Evolutionary conservation across 1,139 yeast species (phyloP).

Genomic region (Meyerozyma athensensis): DNA sequence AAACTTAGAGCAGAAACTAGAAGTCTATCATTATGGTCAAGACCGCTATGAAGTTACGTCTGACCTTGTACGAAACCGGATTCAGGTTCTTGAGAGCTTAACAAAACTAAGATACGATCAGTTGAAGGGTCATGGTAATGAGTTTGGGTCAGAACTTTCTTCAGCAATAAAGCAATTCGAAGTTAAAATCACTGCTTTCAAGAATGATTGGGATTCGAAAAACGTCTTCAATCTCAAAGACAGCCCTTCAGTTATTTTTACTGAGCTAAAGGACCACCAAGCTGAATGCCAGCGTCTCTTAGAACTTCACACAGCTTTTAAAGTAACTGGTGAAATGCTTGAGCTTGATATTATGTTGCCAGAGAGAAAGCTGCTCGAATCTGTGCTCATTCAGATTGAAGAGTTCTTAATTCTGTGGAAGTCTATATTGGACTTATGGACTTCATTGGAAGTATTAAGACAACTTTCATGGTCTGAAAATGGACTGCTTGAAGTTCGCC

Average conservation of each 20-base stretch:
- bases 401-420: slow-evolving; percentile 67
- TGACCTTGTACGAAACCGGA: too few species aligned
- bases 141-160: neutral
- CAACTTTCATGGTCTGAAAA: slow-evolving; percentile 47
- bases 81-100: slow-evolving; percentile 15
- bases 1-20: too few species aligned
- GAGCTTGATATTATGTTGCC: slow-evolving; percentile 29
- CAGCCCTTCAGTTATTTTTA: slow-evolving; percentile 49
- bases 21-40: too few species aligned
- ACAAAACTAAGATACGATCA: slow-evolving; percentile 14
- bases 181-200: slow-evolving; percentile 24
- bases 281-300: slow-evolving; percentile 16
- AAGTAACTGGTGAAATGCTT: slow-evolving; percentile 40
- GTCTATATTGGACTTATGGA: slow-evolving; percentile 54
- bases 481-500: slow-evolving; percentile 44
- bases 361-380: slow-evolving; percentile 20
- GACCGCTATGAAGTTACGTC: too few species aligned
- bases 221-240: slow-evolving; percentile 20
- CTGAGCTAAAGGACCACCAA: slow-evolving; percentile 41
- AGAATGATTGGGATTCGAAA: slow-evolving; percentile 13
- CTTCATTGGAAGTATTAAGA: slow-evolving; percentile 42
- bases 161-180: slow-evolving; percentile 7
- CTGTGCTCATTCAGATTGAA: slow-evolving; percentile 44
- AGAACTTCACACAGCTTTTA: slow-evolving; percentile 22
- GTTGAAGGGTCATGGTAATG: slow-evolving; percentile 15